These are phyloP conservation scores for Coriolopsis trogii DNA, from an alignment of 1,284 basidiomycete species.

Conservation along the genomic window DNA sequence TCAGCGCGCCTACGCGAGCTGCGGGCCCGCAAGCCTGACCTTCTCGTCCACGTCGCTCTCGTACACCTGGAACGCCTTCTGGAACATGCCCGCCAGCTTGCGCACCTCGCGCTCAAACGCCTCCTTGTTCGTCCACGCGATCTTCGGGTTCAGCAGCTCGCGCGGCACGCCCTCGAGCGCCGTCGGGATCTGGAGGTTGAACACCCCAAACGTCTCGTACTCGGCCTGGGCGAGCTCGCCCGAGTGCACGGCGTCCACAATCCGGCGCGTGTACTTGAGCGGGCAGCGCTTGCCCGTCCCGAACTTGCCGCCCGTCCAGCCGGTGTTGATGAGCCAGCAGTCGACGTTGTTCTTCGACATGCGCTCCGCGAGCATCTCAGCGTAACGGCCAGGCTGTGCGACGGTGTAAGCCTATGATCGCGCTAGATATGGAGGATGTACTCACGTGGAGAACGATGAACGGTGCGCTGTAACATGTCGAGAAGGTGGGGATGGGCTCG, in stretches of 20 bases:
- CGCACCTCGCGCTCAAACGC: constrained; percentile 85
- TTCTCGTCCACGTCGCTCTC: constrained; percentile 81
- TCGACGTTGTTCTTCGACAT: constrained; percentile 92
- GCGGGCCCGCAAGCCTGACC: constrained; percentile 81
- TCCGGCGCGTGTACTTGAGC: constrained; percentile 93
- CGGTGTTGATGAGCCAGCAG: constrained; percentile 99
- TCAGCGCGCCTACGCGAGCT: constrained; percentile 8
- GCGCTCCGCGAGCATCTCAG: constrained; percentile 94
- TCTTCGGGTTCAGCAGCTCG: constrained; percentile 84
- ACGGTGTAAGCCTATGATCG: constrained; percentile 34
- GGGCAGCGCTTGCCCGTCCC: constrained; percentile 92
- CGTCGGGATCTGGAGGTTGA: constrained; percentile 84
- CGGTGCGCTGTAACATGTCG: constrained; percentile 97
- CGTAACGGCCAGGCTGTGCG: constrained; percentile 88
- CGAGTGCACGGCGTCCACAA: constrained; percentile 97
- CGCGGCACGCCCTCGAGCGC: constrained; percentile 82
- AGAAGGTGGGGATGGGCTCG: constrained; percentile 99
- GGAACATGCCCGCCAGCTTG: constrained; percentile 92
- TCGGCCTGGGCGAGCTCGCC: constrained; percentile 88
- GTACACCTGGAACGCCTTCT: constrained; percentile 89
- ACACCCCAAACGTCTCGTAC: constrained; percentile 83
- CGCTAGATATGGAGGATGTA: constrained; percentile 10
- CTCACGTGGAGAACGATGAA: constrained; percentile 95
- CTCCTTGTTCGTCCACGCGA: constrained; percentile 86
- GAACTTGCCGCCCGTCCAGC: constrained; percentile 97